phyloP scores from a whole-genome alignment of 441 rosid species.

The Euphorbia corollata region DNA sequence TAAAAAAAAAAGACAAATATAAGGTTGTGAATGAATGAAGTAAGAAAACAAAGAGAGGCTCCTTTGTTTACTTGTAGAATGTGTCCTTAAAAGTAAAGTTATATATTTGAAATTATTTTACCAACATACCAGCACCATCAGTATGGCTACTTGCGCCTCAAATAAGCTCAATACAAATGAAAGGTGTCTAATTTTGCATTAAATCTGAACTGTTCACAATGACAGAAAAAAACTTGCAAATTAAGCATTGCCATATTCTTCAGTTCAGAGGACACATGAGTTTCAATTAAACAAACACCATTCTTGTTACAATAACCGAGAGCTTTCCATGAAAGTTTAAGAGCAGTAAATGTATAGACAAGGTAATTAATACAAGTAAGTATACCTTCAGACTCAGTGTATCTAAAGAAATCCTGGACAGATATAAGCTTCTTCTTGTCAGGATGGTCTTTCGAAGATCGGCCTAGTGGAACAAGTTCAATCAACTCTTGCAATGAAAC shows the following conservation, averaged over 20 bases:
- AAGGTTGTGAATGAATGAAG: not conserved
- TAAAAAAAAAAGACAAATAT: too few species aligned
- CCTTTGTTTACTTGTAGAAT: not conserved
- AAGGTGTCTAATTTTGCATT: not conserved
- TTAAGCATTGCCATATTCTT: not conserved
- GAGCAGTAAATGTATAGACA: not conserved
- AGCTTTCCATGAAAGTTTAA: not conserved
- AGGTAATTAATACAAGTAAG: conserved; percentile 9
- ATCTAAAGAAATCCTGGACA: conserved; percentile 96
- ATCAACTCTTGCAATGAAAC: conserved; percentile 74
- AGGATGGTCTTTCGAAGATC: conserved; percentile 76
- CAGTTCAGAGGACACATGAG: not conserved
- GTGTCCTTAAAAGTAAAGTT: not conserved
- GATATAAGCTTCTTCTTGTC: conserved; percentile 90
- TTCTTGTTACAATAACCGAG: not conserved
- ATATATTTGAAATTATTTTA: not conserved
- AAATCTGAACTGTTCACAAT: not conserved
- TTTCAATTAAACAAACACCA: not conserved
- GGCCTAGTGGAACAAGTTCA: conserved; percentile 74
- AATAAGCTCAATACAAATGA: not conserved
- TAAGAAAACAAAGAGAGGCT: not conserved
- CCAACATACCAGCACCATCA: not conserved
- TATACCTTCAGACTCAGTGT: conserved; percentile 94
- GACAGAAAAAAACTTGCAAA: not conserved
- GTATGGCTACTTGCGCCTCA: too few species aligned